phyloP scores from a whole-genome alignment of 495 filamentous ascomycete species.

The Schizothecium vesticola region DNA sequence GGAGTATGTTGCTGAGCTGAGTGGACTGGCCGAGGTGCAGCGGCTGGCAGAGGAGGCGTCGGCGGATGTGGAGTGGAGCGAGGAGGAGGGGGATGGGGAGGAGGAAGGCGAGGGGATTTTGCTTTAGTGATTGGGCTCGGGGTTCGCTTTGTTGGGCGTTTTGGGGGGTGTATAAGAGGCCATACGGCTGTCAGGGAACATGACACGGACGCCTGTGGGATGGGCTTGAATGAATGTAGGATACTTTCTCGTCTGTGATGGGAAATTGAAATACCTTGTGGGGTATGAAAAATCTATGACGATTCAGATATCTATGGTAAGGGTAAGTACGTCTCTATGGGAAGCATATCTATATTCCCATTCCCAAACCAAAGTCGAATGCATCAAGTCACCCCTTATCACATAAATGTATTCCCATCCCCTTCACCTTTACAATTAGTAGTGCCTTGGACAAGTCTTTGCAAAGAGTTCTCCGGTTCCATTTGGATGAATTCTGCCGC shows the following conservation, averaged over 20 bases:
- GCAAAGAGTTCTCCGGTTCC: background rate
- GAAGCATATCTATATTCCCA: background rate
- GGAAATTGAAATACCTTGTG: background rate
- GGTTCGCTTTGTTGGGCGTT: background rate
- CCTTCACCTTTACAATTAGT: background rate
- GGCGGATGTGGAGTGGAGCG: conserved; percentile 42
- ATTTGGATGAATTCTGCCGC: too few species aligned
- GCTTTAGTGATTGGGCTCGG: conserved; percentile 10
- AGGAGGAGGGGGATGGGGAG: conserved; percentile 37
- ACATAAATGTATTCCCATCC: background rate
- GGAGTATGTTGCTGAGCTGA: conserved; percentile 85
- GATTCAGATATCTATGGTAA: background rate
- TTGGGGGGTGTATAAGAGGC: background rate
- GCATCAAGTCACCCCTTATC: background rate
- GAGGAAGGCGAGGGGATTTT: conserved; percentile 45
- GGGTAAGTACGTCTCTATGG: background rate
- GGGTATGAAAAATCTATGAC: background rate
- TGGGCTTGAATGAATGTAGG: background rate
- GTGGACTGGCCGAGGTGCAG: conserved; percentile 88
- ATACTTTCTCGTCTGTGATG: background rate
- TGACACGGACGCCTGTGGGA: background rate
- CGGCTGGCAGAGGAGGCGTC: conserved; percentile 59
- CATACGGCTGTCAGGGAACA: background rate
- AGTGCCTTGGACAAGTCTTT: background rate
- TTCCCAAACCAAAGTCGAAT: background rate